Base-by-base conservation (phyloP, 257 asterid genomes). In the Solanum gracilifrons region DNA sequence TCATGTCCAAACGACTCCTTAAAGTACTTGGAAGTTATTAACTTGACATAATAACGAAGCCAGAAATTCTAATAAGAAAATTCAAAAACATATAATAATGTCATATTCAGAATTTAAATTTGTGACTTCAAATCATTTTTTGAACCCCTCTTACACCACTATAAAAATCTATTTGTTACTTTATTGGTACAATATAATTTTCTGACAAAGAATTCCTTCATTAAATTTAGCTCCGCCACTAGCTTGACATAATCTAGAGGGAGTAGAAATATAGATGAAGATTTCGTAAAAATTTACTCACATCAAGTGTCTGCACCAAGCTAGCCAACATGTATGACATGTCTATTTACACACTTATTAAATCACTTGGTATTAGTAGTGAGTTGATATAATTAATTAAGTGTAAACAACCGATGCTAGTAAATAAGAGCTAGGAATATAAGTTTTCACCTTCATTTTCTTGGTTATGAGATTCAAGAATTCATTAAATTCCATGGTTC, bases 391-490 rank as follows among this genome's bases (percentile, higher is more conserved):
- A 2, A 25, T 23, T 39, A n/a, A 77, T 32, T 39, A 39, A 77
- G 6, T 23, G 4, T 37, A n/a, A 77, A 77, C 13, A 77, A 5
- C 0, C 2, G 0, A 16, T 43, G 5, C 37, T 1, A 7, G 5
- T n/a, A 85, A 15, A 9, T 41, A 68, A 62, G 71, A 10, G 27
- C 2, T 60, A 4, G 29, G 25, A 60, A 60, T 23, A 58, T 58
- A 12, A 58, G 25, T 60, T 60, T 32, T 15, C 41, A 90, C 95
- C 93, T 92, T 89, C 13, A 90, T 58, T 83, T 91, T 91, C 15
- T 88, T 89, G 79, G 93, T 90, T 87, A 92, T 90, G 55, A 91
- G 90, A 66, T 90, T 91, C 87, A 92, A 87, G 91, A 92, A 92
- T 64, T 92, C 93, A 1, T 85, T n/a, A 37, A 92, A 92, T 33